A percentile compares a stretch with the other conserved stretches of the same genome.
phyloP scores from a whole-genome alignment of 139 green algal species.

The Zygnema cylindricum region DNA sequence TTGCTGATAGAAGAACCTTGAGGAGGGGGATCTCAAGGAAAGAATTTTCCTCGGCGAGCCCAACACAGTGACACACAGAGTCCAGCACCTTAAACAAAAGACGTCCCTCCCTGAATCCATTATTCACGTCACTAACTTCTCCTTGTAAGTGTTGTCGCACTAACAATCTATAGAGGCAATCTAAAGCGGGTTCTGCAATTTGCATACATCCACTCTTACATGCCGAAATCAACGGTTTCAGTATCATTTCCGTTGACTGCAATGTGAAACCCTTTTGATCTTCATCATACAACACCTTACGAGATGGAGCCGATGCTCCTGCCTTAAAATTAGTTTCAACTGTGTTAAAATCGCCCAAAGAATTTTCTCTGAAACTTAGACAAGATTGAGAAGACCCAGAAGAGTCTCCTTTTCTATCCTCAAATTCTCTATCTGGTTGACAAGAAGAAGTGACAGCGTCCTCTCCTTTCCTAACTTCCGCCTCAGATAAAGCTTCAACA shows the following conservation, averaged over 20 bases:
- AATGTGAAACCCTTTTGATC: background rate
- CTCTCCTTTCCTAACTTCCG: no score
- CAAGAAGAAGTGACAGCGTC: no score
- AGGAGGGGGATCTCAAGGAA: slow-evolving; percentile 9
- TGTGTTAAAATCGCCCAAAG: no score
- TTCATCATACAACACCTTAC: background rate
- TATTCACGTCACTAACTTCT: background rate
- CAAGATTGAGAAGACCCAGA: no score
- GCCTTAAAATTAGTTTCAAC: no score
- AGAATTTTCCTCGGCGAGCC: background rate
- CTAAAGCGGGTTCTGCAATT: slow-evolving; percentile 5
- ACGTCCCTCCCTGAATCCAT: background rate
- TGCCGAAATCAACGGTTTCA: slow-evolving; percentile 11
- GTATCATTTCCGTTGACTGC: background rate
- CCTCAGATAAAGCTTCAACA: no score
- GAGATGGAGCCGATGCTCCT: background rate
- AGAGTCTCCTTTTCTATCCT: no score
- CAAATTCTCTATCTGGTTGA: no score
- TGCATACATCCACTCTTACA: background rate
- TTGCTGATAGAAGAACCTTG: slow-evolving; percentile 27
- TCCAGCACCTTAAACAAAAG: background rate
- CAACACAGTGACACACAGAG: background rate
- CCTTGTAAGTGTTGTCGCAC: slow-evolving; percentile 4
- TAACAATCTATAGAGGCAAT: slow-evolving; percentile 9
- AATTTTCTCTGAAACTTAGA: no score